Evolutionary conservation across 495 filamentous ascomycete species (phyloP), one percentile per base, ranked within the genome.

Genomic region (Schizothecium vesticola): DNA sequence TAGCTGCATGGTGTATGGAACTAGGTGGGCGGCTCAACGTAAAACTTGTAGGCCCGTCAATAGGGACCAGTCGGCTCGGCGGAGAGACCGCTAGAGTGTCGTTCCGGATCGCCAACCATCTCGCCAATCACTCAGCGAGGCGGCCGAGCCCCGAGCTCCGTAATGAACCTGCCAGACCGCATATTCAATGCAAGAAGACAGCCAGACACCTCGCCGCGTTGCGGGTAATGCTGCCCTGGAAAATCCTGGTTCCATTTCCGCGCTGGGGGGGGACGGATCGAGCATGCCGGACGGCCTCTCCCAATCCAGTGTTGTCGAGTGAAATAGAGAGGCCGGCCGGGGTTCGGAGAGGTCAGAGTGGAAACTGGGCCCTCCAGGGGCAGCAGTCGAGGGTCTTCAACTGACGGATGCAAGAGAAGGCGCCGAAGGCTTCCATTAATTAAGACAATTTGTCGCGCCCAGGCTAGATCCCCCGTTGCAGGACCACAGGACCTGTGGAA

Each of bases 401-500:
- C 57, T 31, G 43, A n/a, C 29, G 65, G 63, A 70, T 72, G 67
- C 68, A 68, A 70, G 71, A 70, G 71, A 72, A 72, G 71, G 28
- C 64, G 28, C 59, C 65, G 59, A 64, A 62, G 63, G 57, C 58
- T 72, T 70, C 71, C 55, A 62, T 66, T 70, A 64, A 64, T 69
- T 63, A 51, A 24, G 28, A 10, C 29, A 51, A 64, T 58, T n/a
- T 63, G 36, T 62, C 12, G 10, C 36, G 25, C 67, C 43, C 64
- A 59, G 31, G 26, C 61, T 23, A 16, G 58, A 51, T 65, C 51
- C 58, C 51, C 29, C 25, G 55, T 60, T 62, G 65, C 56, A 57
- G 64, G 67, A 64, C 61, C 60, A 61, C 56, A 57, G 64, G 67
- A 64, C 61, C 60, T 64, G 70, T 67, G 64, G 57, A n/a, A 5